Percentiles rank a stretch among this genome's conserved stretches.
These are phyloP conservation scores for Starmerella apis DNA, from an alignment of 805 yeast genomes.

Conservation along the genomic window DNA sequence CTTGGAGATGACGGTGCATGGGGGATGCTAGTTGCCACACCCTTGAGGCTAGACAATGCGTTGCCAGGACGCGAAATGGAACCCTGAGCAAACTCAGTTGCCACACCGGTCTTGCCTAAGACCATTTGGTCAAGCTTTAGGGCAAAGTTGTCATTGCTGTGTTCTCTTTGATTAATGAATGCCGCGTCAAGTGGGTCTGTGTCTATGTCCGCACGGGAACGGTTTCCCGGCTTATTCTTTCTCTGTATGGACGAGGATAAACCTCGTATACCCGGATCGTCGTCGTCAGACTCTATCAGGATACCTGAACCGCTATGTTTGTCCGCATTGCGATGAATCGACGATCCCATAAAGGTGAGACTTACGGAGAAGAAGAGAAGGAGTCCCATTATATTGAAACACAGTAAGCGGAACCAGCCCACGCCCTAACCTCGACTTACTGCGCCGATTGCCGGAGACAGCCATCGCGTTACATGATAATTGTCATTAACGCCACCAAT, in stretches of 20 bases:
- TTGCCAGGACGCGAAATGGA: conserved; percentile 16
- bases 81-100: conserved; percentile 19
- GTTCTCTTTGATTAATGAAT: conserved; percentile 11
- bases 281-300: conserved; percentile 24
- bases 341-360: conserved; percentile 11
- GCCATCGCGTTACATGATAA: too few relatives aligned
- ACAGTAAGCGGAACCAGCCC: background rate
- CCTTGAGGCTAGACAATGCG: conserved; percentile 19
- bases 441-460: conserved; percentile 5
- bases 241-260: conserved; percentile 11
- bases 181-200: conserved; percentile 21
- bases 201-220: conserved; percentile 8
- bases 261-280: conserved; percentile 28
- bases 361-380: background rate
- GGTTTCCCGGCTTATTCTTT: background rate
- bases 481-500: too few relatives aligned
- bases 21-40: conserved; percentile 11
- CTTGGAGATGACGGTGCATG: background rate
- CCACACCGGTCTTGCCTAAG: conserved; percentile 18
- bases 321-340: conserved; percentile 19
- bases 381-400: conserved; percentile 3
- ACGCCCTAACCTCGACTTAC: background rate
- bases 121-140: conserved; percentile 22
- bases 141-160: conserved; percentile 12
- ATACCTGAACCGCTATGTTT: conserved; percentile 16